Conservation (phyloP, 1,284 basidiomycete species). For the Afroboletus lepidellus region DNA sequence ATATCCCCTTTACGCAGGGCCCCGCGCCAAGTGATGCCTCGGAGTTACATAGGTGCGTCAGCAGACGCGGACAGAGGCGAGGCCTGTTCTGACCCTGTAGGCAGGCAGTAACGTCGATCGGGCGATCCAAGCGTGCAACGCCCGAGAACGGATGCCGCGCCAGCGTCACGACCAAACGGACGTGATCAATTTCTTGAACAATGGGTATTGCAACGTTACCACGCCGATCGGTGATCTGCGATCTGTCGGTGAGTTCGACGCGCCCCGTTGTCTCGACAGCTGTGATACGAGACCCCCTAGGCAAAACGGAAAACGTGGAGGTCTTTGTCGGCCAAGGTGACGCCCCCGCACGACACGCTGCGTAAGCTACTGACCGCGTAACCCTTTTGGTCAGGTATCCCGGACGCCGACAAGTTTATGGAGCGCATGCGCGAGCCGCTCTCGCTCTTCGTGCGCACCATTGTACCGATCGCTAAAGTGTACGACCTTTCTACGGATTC, state of each 20-base stretch:
- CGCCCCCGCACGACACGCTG: background rate
- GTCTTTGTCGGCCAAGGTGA: background rate
- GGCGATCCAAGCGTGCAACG: background rate
- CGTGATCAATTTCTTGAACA: background rate
- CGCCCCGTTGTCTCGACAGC: background rate
- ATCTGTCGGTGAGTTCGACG: background rate
- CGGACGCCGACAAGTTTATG: background rate
- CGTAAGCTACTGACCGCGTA: background rate
- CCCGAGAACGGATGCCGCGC: background rate
- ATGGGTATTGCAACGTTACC: background rate
- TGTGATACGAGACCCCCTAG: background rate
- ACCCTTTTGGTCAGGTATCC: background rate
- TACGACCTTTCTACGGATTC: background rate
- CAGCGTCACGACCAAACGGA: background rate
- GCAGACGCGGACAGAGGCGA: background rate
- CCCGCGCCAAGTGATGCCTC: background rate
- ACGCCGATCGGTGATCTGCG: background rate
- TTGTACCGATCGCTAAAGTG: background rate
- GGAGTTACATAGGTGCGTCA: background rate
- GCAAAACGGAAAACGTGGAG: background rate
- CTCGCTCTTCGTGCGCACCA: background rate
- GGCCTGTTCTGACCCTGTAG: background rate
- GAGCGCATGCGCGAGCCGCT: background rate
- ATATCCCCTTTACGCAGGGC: background rate
- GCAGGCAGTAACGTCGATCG: background rate